Evolutionary conservation across 2,329 filamentous ascomycete species (phyloP).

Genomic region (Sarocladiaceae sp.): DNA sequence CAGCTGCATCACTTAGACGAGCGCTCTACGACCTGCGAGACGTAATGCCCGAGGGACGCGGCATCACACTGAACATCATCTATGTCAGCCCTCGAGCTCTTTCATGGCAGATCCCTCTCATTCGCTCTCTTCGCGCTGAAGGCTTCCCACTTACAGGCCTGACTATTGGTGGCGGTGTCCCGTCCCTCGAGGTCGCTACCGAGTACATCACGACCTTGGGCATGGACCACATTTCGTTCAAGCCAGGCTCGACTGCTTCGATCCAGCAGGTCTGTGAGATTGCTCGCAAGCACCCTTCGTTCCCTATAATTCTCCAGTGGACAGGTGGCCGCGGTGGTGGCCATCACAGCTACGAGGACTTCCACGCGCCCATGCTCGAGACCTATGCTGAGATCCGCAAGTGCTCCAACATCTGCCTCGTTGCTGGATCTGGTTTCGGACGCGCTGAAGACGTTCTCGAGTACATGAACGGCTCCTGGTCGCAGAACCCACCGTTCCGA

Average conservation of each 20-base stretch:
- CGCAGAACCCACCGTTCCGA: too few relatives aligned
- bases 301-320: slow-evolving; percentile 41
- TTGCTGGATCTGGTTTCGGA: slow-evolving; percentile 41
- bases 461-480: slow-evolving; percentile 39
- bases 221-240: slow-evolving; percentile 41
- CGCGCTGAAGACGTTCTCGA: slow-evolving; percentile 38
- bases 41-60: too few relatives aligned
- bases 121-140: slow-evolving; percentile 38
- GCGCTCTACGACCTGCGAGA: too few relatives aligned
- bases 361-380: slow-evolving; percentile 40
- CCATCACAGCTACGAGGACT: slow-evolving; percentile 43
- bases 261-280: slow-evolving; percentile 41
- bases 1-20: slow-evolving; percentile 34
- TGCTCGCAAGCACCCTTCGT: slow-evolving; percentile 35
- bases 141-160: slow-evolving; percentile 39
- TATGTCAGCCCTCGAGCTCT: slow-evolving; percentile 47
- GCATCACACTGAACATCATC: slow-evolving; percentile 46
- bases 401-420: slow-evolving; percentile 37
- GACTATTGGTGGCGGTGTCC: slow-evolving; percentile 41
- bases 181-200: slow-evolving; percentile 38
- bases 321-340: slow-evolving; percentile 42
- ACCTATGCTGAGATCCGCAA: slow-evolving; percentile 37
- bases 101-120: slow-evolving; percentile 44
- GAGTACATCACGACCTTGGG: slow-evolving; percentile 39
- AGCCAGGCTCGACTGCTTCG: slow-evolving; percentile 36